Percentiles rank a stretch among this genome's conserved stretches.
Conservation (phyloP, 805 yeast species). For the Torulaspora delbrueckii region DNA sequence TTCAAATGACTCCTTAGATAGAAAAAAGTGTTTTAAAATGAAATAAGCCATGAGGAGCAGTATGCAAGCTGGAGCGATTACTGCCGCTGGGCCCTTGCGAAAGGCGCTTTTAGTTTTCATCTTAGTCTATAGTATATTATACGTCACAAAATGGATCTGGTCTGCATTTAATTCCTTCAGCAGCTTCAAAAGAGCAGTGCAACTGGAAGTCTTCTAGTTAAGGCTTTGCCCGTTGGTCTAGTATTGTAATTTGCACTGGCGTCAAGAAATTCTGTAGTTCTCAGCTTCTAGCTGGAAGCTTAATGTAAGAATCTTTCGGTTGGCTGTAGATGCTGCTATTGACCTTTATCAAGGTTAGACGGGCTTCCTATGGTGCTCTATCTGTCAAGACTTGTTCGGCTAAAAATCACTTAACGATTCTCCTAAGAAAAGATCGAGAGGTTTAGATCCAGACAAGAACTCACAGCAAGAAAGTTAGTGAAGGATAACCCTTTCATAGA, state of each 20-base stretch:
- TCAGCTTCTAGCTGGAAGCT: too few relatives aligned
- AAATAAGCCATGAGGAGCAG: background rate
- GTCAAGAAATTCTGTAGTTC: too few relatives aligned
- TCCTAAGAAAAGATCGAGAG: background rate
- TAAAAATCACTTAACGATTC: background rate
- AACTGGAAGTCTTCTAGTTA: background rate
- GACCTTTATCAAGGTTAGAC: too few relatives aligned
- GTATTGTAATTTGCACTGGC: background rate
- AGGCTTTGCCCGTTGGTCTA: background rate
- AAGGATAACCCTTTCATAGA: background rate
- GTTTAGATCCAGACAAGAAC: background rate
- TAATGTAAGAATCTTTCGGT: too few relatives aligned
- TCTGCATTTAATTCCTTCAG: background rate
- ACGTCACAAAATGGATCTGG: background rate
- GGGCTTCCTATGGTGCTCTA: too few relatives aligned
- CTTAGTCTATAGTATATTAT: too few relatives aligned
- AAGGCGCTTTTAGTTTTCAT: slow-evolving; percentile 1
- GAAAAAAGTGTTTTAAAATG: background rate
- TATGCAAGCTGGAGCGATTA: background rate
- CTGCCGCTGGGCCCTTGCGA: background rate
- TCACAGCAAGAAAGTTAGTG: background rate
- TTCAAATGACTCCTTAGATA: background rate
- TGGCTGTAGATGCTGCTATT: too few relatives aligned
- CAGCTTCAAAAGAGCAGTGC: background rate
- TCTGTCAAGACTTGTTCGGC: background rate